These are phyloP conservation scores for Lasiosphaeria ovina DNA, from an alignment of 495 filamentous ascomycete genomes.

Conservation along the genomic window DNA sequence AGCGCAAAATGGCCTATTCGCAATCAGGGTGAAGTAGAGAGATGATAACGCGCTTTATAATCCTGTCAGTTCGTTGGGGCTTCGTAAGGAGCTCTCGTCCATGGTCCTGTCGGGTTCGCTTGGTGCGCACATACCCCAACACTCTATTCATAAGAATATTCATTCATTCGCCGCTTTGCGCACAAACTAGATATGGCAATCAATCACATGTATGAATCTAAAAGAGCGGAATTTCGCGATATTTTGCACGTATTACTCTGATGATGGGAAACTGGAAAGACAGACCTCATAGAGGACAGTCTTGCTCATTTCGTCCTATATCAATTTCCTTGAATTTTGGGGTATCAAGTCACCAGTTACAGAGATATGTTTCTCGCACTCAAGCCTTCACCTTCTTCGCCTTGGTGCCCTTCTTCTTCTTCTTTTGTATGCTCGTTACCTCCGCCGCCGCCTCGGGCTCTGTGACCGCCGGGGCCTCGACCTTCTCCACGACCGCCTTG, in stretches of 20 bases:
- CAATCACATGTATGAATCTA: no score
- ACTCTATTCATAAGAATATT: not conserved
- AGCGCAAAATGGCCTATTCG: constrained; percentile 24
- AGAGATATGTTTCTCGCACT: no score
- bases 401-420: constrained; percentile 35
- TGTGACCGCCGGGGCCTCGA: constrained; percentile 8
- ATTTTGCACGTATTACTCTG: no score
- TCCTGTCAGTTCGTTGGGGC: constrained; percentile 28
- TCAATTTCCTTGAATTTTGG: no score
- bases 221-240: no score
- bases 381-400: constrained; percentile 25
- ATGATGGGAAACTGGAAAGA: no score
- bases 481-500: constrained; percentile 12
- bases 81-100: constrained; percentile 6
- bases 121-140: constrained; percentile 34
- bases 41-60: constrained; percentile 34
- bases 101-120: constrained; percentile 38
- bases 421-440: constrained; percentile 17
- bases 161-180: no score
- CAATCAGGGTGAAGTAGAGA: constrained; percentile 33
- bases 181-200: no score
- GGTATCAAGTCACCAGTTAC: no score
- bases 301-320: no score
- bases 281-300: no score
- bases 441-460: constrained; percentile 15